phyloP scores from a whole-genome alignment of 2,329 filamentous ascomycete genomes.

The Aspergillus flavus region DNA sequence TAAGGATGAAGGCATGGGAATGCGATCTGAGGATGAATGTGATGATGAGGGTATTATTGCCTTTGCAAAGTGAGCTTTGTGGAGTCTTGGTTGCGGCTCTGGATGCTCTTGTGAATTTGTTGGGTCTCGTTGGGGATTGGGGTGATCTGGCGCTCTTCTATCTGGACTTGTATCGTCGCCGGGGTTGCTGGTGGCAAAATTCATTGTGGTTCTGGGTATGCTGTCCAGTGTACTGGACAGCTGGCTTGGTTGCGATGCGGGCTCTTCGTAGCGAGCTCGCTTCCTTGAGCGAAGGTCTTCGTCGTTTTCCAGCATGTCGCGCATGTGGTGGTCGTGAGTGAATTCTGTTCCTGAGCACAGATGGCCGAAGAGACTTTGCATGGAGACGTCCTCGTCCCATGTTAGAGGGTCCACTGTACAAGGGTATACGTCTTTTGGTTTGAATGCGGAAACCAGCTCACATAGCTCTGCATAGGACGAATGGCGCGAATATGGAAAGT shows the following conservation, averaged over 20 bases:
- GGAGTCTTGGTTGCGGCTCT: not conserved
- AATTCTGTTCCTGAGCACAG: conserved; percentile 66
- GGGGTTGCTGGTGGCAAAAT: not conserved
- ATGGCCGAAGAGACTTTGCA: conserved; percentile 70
- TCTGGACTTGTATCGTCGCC: not conserved
- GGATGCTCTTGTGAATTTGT: not conserved
- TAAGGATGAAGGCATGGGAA: conserved; percentile 10
- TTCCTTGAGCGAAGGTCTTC: conserved; percentile 23
- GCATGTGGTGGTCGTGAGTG: conserved; percentile 66
- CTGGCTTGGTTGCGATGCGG: conserved; percentile 25
- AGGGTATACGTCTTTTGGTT: conserved; percentile 76
- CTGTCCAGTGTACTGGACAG: conserved; percentile 17
- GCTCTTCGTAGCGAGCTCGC: conserved; percentile 21
- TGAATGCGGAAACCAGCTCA: conserved; percentile 67
- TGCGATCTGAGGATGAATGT: conserved; percentile 6
- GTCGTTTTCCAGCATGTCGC: conserved; percentile 32
- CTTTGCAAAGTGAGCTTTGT: not conserved
- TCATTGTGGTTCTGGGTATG: not conserved
- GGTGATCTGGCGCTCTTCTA: not conserved
- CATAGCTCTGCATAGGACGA: conserved; percentile 83
- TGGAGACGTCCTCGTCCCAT: conserved; percentile 68
- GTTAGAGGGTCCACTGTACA: conserved; percentile 69
- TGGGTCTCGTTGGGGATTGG: not conserved
- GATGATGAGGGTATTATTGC: not conserved
- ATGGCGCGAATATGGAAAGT: conserved; percentile 86